Evolutionary conservation across 495 filamentous ascomycete genomes (phyloP).

Genomic region (Lasiosphaeria ovina): DNA sequence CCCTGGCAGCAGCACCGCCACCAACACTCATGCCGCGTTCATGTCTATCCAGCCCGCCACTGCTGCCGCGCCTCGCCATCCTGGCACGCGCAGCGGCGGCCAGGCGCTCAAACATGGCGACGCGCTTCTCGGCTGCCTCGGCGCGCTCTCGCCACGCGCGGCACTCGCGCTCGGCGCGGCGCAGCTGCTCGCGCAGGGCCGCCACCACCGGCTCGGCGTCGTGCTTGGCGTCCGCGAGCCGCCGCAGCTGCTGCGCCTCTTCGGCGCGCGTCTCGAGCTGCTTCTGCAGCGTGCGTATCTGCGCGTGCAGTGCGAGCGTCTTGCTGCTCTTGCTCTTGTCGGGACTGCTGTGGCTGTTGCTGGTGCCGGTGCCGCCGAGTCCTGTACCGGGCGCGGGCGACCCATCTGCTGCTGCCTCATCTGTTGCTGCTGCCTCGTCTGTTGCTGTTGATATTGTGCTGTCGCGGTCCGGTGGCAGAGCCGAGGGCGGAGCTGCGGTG

Average conservation of each 20-base stretch:
- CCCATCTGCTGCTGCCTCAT: no score
- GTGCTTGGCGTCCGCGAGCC: slow-evolving; percentile 38
- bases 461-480: no score
- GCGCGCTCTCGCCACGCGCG: slow-evolving; percentile 50
- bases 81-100: slow-evolving; percentile 22
- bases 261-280: slow-evolving; percentile 40
- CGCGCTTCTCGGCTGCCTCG: slow-evolving; percentile 48
- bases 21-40: not conserved
- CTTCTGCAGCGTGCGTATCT: slow-evolving; percentile 45
- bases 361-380: not conserved
- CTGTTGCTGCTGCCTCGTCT: no score
- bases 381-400: not conserved
- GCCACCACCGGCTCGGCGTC: slow-evolving; percentile 27
- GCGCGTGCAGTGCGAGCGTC: slow-evolving; percentile 42
- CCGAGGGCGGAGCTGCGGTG: not conserved
- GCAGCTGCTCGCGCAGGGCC: slow-evolving; percentile 43
- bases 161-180: slow-evolving; percentile 42
- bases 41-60: not conserved
- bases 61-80: slow-evolving; percentile 13
- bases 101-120: slow-evolving; percentile 38
- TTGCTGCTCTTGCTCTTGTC: slow-evolving; percentile 19
- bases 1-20: not conserved
- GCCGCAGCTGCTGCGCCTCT: slow-evolving; percentile 40
- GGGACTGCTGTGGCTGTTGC: not conserved
- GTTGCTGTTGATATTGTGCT: no score